phyloP scores from a whole-genome alignment of 2,329 filamentous ascomycete genomes.

The Neofusicoccum ribis region DNA sequence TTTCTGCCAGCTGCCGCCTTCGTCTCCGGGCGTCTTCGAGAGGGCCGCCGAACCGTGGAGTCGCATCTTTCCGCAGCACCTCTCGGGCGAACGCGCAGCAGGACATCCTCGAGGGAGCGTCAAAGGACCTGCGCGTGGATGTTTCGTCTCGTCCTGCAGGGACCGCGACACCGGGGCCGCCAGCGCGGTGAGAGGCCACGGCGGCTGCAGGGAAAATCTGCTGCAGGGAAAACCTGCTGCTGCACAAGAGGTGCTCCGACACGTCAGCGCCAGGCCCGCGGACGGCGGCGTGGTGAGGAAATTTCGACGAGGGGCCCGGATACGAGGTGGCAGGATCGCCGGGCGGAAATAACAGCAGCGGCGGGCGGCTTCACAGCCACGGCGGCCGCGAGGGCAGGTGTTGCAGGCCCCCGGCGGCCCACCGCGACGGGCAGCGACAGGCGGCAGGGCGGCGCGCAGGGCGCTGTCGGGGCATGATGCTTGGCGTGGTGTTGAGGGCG shows the following conservation, averaged over 20 bases:
- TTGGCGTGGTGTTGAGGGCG: conserved; percentile 20
- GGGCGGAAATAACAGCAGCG: background rate
- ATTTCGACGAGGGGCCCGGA: background rate
- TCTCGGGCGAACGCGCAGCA: too few relatives aligned
- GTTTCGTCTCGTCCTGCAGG: too few relatives aligned
- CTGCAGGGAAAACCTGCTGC: background rate
- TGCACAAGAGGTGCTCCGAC: background rate
- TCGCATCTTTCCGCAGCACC: too few relatives aligned
- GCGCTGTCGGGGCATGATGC: background rate
- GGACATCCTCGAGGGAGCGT: too few relatives aligned
- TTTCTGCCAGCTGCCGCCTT: too few relatives aligned
- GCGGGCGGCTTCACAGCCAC: background rate
- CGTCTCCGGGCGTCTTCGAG: too few relatives aligned
- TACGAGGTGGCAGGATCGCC: conserved; percentile 1
- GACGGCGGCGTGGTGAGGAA: background rate
- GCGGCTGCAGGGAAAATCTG: background rate
- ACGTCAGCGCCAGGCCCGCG: background rate
- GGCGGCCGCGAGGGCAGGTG: too few relatives aligned
- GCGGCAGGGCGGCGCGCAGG: background rate
- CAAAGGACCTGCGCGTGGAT: too few relatives aligned
- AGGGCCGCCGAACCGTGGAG: too few relatives aligned
- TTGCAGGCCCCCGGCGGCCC: too few relatives aligned
- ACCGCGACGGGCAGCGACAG: background rate
- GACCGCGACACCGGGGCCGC: too few relatives aligned
- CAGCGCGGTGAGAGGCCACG: background rate